Evolutionary conservation across 139 green algal species (phyloP), one percentile per base, ranked within the genome.

Genomic region (Diplosphaera chodatii): DNA sequence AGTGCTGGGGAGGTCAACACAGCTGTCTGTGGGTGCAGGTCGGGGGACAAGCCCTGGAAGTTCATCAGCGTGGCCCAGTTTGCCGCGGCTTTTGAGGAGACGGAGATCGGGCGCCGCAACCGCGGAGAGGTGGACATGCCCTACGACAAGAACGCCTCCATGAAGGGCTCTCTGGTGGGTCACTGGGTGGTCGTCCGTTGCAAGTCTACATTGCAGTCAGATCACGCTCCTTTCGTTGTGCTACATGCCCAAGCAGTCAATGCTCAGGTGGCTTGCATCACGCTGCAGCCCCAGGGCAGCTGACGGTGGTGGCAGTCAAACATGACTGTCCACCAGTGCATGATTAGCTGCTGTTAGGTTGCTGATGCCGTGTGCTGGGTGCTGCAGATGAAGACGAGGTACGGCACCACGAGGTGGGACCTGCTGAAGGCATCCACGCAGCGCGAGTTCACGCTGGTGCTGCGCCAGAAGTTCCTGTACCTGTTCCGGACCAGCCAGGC

Each of bases 381-480:
- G n/a, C n/a, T n/a, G n/a, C 55, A 64, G 22, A 64, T 64, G 55
- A n/a, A 64, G 21, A 28, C 55, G 8, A 64, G n/a, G 55, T 64
- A 64, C n/a, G 55, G 22, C 32, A 27, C 8, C 30, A 63, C 31
- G 31, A 8, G 37, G 37, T 48, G 37, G 37, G 37, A 56, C 23
- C 27, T 65, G 2, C 75, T 84, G 40, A 83, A 82, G 70, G 83
- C 80, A 3, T 55, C 70, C 21, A 27, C 78, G 55, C 56, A 64
- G 30, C 78, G 83, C 8, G 84, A 90, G 23, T 68, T 64, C 20
- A 77, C 78, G 6, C 79, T 90, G 32, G 81, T 85, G 74, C 74
- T 80, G 70, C 72, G 84, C 31, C 83, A 87, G 68, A 63, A 22
- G 32, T 81, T 85, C 30, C 59, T 88, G 31, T 90, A 85, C 41